Base-by-base conservation (phyloP, 106 monocot species). In the Iris macrosiphon region DNA sequence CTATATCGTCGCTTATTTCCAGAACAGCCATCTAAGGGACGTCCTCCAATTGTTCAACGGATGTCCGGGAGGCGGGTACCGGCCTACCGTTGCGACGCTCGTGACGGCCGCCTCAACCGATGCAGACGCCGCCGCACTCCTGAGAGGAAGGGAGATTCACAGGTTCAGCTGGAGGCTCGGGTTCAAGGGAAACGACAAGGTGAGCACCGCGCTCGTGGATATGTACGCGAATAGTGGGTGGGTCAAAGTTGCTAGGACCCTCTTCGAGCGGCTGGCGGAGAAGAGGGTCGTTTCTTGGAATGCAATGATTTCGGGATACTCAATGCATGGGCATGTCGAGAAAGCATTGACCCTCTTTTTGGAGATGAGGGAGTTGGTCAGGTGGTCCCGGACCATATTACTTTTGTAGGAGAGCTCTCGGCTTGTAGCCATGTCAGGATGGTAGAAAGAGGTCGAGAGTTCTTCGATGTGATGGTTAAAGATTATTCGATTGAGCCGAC, bases 211-310 rank as follows among this genome's bases (percentile, higher is more conserved):
- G 6, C 72, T 93, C 5, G 19, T 88, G 0, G 93, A 93, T 49
- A 84, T 93, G 83, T 93, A 93, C 33, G 80, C 93, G 0, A 88
- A 93, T 78, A 72, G 93, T 29, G 93, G 93, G 0, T 51, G 49
- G 63, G 75, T 93, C 13, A 31, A 19, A 17, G 62, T 78, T 24
- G 93, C 88, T 6, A 41, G 84, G 33, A 57, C 20, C 28, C 57
- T 88, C 23, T 94, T 94, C 14, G 81, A 88, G 53, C 31, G 35
- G 46, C 63, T 88, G 2, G 2, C 1, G 13, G 78, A 81, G 24
- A 84, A 62, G 22, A 49, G 7, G 13, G 37, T 49, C 12, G 62
- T 62, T 21, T 47, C 47, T 22, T 62, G 62, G 62, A 62, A 62
- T 25, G 45, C 49, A 1, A 62, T 62, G 49, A 62, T 62, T 16